Evolutionary conservation across 352 stramenopile genomes (phyloP).

Genomic region (Phytophthora macrochlamydospora): DNA sequence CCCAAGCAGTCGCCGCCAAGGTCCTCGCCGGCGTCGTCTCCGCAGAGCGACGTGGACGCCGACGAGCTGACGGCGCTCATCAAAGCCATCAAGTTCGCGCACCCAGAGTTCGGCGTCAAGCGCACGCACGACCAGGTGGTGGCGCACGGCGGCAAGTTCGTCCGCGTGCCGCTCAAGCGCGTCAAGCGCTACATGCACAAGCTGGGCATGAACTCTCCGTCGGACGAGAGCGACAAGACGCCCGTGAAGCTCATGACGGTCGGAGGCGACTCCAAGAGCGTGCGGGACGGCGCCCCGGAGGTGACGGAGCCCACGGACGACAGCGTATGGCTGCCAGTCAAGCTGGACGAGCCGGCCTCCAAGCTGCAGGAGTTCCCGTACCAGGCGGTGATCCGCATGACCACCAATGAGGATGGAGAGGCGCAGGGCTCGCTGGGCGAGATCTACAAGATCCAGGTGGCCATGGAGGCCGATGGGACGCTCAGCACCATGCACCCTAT

Average conservation of each 20-base stretch:
- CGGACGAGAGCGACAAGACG: conserved; percentile 41
- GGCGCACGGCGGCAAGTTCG: conserved; percentile 81
- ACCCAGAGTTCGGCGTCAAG: conserved; percentile 84
- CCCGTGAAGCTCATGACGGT: conserved; percentile 86
- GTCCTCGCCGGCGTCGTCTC: conserved; percentile 34
- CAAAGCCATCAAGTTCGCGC: conserved; percentile 89
- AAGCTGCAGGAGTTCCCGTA: conserved; percentile 83
- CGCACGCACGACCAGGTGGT: conserved; percentile 79
- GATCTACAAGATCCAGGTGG: conserved; percentile 92
- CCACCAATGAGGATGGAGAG: conserved; percentile 67
- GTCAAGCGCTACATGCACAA: conserved; percentile 90
- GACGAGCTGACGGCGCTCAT: conserved; percentile 87
- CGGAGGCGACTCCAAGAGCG: conserved; percentile 75
- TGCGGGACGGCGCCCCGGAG: conserved; percentile 24
- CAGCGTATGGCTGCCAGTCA: conserved; percentile 81
- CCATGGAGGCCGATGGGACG: conserved; percentile 60
- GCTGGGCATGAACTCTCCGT: conserved; percentile 59
- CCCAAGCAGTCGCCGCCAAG: conserved; percentile 26
- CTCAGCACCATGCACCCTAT: conserved; percentile 80
- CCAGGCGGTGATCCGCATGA: conserved; percentile 89
- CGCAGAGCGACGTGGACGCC: conserved; percentile 52
- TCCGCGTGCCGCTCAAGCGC: conserved; percentile 74
- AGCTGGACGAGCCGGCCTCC: conserved; percentile 81
- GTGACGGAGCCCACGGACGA: conserved; percentile 27
- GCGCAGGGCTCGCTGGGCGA: conserved; percentile 76